Base-by-base conservation (phyloP, 169 alveolate genomes). In the Prorocentrum cordatum region DNA sequence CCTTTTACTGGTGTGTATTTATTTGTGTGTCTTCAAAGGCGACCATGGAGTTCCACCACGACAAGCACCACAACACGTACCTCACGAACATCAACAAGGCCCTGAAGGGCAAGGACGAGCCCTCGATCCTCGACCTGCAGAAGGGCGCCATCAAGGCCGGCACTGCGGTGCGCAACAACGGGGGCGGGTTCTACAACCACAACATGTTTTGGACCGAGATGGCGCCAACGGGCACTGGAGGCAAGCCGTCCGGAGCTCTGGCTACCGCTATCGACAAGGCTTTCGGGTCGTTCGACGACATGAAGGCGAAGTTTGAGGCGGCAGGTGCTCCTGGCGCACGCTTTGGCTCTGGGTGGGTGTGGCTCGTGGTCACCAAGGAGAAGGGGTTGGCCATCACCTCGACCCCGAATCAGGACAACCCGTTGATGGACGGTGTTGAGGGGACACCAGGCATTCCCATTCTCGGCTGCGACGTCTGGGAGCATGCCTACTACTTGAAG, bases 261-360 rank as follows among this genome's bases (percentile, higher is more conserved):
- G 66, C 80, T 10, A 6, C 26, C 18, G 91, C 91, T 80, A 82
- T 82, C 29, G 80, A 82, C 9, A 80, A 38, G 12, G 26, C 68
- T 14, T 82, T 82, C 50, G 91, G 91, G 31, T 82, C 91, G 18
- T 62, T 82, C 80, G 91, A 82, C n/a, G 91, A 64, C 68, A 62
- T 82, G 68, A 82, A 82, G 68, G 91, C 77, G 18, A 82, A 62
- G 70, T 82, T 82, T 24, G 91, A 82, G 64, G 91, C 91, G 18
- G 91, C 91, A 0, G 91, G 91, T 22, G 91, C 91, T 33, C 91
- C 91, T 3, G 91, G 91, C n/a, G 91, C 91, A 2, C 91, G 91
- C 91, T 82, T 82, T 47, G 91, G 91, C 36, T 82, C 91, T 10
- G 91, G 91, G 29, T 82, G 91, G 91, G 91, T 82, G 20, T 82